Percentiles rank a stretch among this genome's conserved stretches.
Conservation (phyloP, 148 eudicot species). For the Fallopia convolvulus region DNA sequence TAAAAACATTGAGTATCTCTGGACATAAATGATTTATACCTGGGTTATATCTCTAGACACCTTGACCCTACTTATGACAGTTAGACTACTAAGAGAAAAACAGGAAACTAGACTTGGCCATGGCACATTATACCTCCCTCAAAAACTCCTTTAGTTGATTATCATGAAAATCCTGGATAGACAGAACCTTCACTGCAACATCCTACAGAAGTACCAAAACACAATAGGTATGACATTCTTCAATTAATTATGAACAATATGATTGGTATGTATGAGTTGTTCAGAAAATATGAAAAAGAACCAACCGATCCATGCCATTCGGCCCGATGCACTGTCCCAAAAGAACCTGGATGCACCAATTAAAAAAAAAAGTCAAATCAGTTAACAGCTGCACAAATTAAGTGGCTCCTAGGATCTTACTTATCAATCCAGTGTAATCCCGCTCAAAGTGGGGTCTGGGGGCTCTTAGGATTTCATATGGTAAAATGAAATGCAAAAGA, state of each 20-base stretch:
- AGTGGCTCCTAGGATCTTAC: too few species aligned
- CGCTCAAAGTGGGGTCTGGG: too few species aligned
- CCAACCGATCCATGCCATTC: slow-evolving; percentile 99
- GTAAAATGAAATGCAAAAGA: neutral
- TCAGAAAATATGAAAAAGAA: slow-evolving; percentile 1
- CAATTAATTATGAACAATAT: neutral
- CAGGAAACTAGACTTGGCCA: neutral
- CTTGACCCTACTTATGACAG: neutral
- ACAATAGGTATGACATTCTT: neutral
- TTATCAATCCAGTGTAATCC: too few species aligned
- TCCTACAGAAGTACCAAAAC: slow-evolving; percentile 7
- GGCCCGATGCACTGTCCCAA: slow-evolving; percentile 98
- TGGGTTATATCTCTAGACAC: neutral
- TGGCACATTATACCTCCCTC: slow-evolving; percentile 10
- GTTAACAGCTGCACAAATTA: neutral
- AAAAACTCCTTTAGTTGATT: slow-evolving; percentile 16
- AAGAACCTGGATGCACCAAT: slow-evolving; percentile 57
- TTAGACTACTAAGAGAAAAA: neutral
- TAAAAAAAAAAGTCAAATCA: neutral
- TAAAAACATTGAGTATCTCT: too few species aligned
- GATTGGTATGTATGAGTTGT: neutral
- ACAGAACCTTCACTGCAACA: slow-evolving; percentile 15
- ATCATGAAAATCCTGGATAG: slow-evolving; percentile 15
- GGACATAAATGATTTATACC: too few species aligned
- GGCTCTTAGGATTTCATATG: neutral